A percentile compares a stretch with the other conserved stretches of the same genome.
Evolutionary conservation across 1,139 yeast genomes (phyloP).

Genomic region (Scheffersomyces quercinus): DNA sequence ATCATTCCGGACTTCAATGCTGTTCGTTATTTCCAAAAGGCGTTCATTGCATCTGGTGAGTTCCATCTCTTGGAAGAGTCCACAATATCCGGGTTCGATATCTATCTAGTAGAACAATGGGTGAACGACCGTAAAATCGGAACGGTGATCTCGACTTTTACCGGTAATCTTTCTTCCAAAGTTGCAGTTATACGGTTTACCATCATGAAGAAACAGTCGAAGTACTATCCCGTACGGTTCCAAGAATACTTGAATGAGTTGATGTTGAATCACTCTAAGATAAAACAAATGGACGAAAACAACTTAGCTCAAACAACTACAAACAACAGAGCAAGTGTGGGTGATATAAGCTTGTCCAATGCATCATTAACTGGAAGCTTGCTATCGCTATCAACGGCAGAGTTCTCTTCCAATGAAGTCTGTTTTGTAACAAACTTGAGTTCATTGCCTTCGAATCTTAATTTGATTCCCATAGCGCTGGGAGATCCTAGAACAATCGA

Average conservation of each 20-base stretch:
- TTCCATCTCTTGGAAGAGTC: conserved; percentile 44
- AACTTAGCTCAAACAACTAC: conserved; percentile 1
- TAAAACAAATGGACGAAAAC: conserved; percentile 35
- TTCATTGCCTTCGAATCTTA: conserved; percentile 73
- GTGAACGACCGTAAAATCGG: conserved; percentile 68
- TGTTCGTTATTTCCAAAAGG: conserved; percentile 45
- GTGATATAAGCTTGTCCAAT: conserved; percentile 1
- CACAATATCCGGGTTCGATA: conserved; percentile 70
- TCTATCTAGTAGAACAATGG: conserved; percentile 95
- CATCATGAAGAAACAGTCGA: conserved; percentile 54
- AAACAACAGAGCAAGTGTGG: conserved; percentile 4
- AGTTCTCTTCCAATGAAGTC: conserved; percentile 25
- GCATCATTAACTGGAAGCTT: neutral
- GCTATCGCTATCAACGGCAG: conserved; percentile 1
- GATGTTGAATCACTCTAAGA: conserved; percentile 54
- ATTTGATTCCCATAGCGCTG: conserved; percentile 65
- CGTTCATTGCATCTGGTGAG: conserved; percentile 38
- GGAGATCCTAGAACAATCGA: conserved; percentile 60
- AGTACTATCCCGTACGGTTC: conserved; percentile 59
- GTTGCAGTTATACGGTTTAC: conserved; percentile 63
- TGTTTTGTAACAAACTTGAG: conserved; percentile 81
- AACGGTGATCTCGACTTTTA: conserved; percentile 72
- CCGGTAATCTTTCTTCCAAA: conserved; percentile 72
- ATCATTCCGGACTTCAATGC: conserved; percentile 56
- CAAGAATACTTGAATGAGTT: conserved; percentile 67